phyloP scores from a whole-genome alignment of 148 eudicot species.

The Pouteria glomerata region DNA sequence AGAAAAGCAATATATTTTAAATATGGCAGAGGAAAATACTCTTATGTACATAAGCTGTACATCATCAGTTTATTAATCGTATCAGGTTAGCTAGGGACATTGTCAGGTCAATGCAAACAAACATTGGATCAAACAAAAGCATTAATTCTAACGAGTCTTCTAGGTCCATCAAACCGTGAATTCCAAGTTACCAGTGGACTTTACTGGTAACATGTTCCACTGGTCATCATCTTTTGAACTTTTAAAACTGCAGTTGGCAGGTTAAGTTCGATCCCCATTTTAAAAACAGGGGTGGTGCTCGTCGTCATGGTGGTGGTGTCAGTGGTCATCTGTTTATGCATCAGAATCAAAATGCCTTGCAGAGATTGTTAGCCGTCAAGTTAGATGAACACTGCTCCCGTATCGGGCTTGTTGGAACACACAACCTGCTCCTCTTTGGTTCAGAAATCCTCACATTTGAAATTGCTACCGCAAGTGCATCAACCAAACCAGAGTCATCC shows the following conservation, averaged over 20 bases:
- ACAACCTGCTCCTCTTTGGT: conserved; percentile 53
- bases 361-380: conserved; percentile 45
- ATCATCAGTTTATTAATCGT: conserved; percentile 13
- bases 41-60: conserved; percentile 27
- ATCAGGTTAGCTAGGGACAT: conserved; percentile 9
- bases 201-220: too few species aligned
- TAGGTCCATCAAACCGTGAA: background rate
- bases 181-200: too few species aligned
- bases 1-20: too few species aligned
- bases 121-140: background rate
- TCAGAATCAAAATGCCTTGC: conserved; percentile 51
- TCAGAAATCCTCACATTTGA: too few species aligned
- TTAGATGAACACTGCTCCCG: conserved; percentile 48
- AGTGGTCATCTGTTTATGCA: conserved; percentile 15
- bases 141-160: too few species aligned
- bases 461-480: conserved; percentile 59
- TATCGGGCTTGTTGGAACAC: conserved; percentile 35
- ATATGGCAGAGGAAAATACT: too few species aligned
- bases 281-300: too few species aligned
- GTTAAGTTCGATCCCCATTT: too few species aligned
- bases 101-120: background rate
- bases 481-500: conserved; percentile 50
- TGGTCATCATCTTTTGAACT: too few species aligned
- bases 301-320: too few species aligned
- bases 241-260: background rate